Evolutionary conservation across 1,284 basidiomycete species (phyloP).

Genomic region (Puccinia coronata): DNA sequence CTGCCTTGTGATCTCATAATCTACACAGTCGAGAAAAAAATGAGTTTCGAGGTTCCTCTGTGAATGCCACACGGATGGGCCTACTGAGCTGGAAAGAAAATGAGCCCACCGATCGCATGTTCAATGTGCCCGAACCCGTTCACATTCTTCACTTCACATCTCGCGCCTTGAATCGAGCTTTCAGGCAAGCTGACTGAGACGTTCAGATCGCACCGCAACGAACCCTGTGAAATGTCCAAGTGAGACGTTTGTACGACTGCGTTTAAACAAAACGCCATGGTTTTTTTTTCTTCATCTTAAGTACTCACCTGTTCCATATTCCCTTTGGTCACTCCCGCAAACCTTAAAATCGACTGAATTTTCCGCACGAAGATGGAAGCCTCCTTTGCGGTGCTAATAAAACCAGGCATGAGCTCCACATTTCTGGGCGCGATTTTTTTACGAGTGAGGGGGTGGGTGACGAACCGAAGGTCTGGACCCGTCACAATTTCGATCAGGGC

Average conservation of each 20-base stretch:
- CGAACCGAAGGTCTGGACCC: slow-evolving; percentile 81
- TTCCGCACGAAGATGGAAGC: slow-evolving; percentile 84
- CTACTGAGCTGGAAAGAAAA: not conserved
- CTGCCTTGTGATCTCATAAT: slow-evolving; percentile 73
- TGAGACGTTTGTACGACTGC: not conserved
- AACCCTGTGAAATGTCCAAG: slow-evolving; percentile 67
- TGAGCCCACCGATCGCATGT: slow-evolving; percentile 74
- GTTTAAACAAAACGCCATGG: not conserved
- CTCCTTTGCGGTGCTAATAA: slow-evolving; percentile 76
- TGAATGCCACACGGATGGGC: not conserved
- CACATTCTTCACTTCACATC: slow-evolving; percentile 96
- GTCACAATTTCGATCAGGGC: slow-evolving; percentile 96
- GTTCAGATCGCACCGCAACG: slow-evolving; percentile 91
- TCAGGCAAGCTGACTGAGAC: slow-evolving; percentile 70
- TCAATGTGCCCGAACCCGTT: slow-evolving; percentile 86
- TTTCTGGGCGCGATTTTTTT: not conserved
- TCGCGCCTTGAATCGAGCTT: slow-evolving; percentile 68
- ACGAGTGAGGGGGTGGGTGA: slow-evolving; percentile 29
- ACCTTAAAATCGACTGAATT: slow-evolving; percentile 77
- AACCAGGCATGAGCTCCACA: not conserved
- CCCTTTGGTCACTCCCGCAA: slow-evolving; percentile 84
- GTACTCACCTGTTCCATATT: slow-evolving; percentile 87
- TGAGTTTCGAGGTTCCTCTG: not conserved
- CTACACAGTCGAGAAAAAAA: slow-evolving; percentile 59
- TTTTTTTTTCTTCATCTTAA: no score